These are phyloP conservation scores for Tulasnella sp. DNA, from an alignment of 768 basidiomycete species.

Conservation along the genomic window DNA sequence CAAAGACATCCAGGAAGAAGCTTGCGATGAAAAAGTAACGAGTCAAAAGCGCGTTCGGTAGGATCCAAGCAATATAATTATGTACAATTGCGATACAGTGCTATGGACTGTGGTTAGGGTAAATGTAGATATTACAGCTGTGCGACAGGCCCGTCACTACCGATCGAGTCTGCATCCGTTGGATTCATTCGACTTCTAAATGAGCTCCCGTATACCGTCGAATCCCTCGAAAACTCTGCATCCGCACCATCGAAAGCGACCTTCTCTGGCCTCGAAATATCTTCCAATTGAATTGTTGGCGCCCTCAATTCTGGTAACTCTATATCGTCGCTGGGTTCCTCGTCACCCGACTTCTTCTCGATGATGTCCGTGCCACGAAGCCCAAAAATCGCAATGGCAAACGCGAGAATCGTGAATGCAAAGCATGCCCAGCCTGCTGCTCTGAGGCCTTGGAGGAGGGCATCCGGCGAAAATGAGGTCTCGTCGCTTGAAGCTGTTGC, in stretches of 20 bases:
- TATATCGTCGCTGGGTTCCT: background rate
- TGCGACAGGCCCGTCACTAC: background rate
- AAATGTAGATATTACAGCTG: background rate
- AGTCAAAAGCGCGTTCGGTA: no score
- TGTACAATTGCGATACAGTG: no score
- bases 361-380: background rate
- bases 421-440: constrained; percentile 16
- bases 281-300: background rate
- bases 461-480: background rate
- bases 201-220: background rate
- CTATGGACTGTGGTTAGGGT: no score
- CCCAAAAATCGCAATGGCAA: background rate
- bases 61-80: no score
- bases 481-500: background rate
- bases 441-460: constrained; percentile 11
- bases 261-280: background rate
- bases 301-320: background rate
- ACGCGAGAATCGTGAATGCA: background rate
- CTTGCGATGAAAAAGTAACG: no score
- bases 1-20: no score
- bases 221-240: background rate
- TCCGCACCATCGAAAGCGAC: background rate
- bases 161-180: background rate
- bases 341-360: background rate
- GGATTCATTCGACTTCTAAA: background rate